These are phyloP conservation scores for Neonectria neomacrospora DNA, from an alignment of 2,329 filamentous ascomycete genomes.

Conservation along the genomic window DNA sequence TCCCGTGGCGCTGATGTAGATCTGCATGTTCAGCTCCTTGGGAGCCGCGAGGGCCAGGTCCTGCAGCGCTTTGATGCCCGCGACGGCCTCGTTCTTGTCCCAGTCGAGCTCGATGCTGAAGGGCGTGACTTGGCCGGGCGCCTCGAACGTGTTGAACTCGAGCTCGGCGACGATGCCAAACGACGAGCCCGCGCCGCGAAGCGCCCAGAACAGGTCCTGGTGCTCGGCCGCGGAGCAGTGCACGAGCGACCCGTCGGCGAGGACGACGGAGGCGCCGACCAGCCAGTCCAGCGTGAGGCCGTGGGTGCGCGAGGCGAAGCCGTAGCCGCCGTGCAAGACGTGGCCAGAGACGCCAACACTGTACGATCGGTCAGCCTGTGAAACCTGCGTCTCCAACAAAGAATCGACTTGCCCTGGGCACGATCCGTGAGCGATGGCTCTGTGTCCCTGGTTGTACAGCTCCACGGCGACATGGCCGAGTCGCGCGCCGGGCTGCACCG, in stretches of 20 bases:
- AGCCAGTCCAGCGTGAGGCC: conserved; percentile 47
- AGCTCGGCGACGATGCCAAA: conserved; percentile 48
- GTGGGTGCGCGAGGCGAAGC: conserved; percentile 44
- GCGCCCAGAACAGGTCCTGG: conserved; percentile 46
- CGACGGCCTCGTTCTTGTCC: conserved; percentile 30
- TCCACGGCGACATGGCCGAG: conserved; percentile 59
- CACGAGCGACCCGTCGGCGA: conserved; percentile 42
- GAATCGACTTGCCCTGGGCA: conserved; percentile 59
- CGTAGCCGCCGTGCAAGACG: conserved; percentile 46
- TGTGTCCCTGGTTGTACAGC: conserved; percentile 52
- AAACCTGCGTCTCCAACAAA: fast-evolving
- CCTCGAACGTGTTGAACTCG: conserved; percentile 43
- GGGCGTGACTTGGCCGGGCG: conserved; percentile 33
- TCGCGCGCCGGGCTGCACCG: conserved; percentile 57
- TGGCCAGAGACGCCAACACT: conserved; percentile 47
- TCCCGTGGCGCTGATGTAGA: conserved; percentile 35
- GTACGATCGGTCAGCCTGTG: conserved; percentile 23
- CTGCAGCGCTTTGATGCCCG: conserved; percentile 42
- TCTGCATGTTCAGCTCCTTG: conserved; percentile 46
- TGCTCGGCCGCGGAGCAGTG: conserved; percentile 39
- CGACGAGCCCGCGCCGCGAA: conserved; percentile 47
- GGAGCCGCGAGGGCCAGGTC: conserved; percentile 37
- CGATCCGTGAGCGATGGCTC: conserved; percentile 62
- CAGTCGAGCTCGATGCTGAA: conserved; percentile 40
- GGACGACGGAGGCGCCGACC: conserved; percentile 44